A percentile compares a stretch with the other conserved stretches of the same genome.
Conservation (phyloP, 805 yeast genomes). For the Ogataea wickerhamii region DNA sequence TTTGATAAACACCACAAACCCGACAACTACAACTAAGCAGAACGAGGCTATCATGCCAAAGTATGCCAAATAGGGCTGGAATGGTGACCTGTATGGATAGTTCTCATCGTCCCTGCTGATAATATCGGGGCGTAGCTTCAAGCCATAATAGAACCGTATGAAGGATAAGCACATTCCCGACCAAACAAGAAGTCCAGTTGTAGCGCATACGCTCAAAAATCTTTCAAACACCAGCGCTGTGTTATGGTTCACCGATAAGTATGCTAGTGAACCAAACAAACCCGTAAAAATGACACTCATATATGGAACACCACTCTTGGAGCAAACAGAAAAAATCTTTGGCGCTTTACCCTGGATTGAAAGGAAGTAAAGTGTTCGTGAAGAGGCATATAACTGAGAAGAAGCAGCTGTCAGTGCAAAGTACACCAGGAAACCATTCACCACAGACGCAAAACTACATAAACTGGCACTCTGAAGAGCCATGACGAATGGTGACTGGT, state of each 20-base stretch:
- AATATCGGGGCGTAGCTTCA: conserved; percentile 53
- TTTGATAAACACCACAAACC: conserved; percentile 47
- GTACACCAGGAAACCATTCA: conserved; percentile 50
- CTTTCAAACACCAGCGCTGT: conserved; percentile 65
- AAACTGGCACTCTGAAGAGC: conserved; percentile 51
- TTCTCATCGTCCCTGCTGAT: conserved; percentile 50
- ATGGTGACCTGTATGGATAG: conserved; percentile 53
- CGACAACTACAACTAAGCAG: conserved; percentile 42
- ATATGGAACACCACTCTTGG: conserved; percentile 68
- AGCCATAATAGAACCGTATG: conserved; percentile 51
- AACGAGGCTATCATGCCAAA: conserved; percentile 44
- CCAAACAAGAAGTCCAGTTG: conserved; percentile 81
- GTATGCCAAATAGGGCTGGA: conserved; percentile 53
- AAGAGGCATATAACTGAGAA: conserved; percentile 58
- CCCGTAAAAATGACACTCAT: conserved; percentile 64
- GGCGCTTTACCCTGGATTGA: conserved; percentile 61
- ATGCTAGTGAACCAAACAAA: conserved; percentile 57
- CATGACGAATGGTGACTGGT: conserved; percentile 55
- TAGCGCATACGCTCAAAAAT: conserved; percentile 62
- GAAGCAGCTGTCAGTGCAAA: conserved; percentile 57
- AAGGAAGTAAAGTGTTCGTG: conserved; percentile 54
- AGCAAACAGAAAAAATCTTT: conserved; percentile 53
- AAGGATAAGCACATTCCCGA: conserved; percentile 57
- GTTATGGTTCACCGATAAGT: conserved; percentile 51
- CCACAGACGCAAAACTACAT: conserved; percentile 47